phyloP scores from a whole-genome alignment of 2,329 filamentous ascomycete species.

The Paraconiothyrium brasiliense region DNA sequence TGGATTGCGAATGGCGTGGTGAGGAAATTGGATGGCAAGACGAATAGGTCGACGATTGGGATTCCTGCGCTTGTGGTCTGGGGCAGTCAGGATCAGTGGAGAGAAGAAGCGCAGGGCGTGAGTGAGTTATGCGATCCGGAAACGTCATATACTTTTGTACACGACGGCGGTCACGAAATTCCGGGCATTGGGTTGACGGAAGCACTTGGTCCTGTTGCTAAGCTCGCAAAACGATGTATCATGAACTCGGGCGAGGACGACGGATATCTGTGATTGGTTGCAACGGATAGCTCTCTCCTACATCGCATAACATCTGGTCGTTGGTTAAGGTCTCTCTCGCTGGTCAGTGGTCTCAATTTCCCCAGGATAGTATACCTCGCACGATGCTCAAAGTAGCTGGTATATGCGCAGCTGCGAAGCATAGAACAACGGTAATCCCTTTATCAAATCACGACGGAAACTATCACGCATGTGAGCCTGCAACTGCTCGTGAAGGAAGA shows the following conservation, averaged over 20 bases:
- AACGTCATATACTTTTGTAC: background rate
- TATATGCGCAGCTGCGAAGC: slow-evolving; percentile 23
- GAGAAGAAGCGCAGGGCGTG: background rate
- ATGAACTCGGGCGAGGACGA: background rate
- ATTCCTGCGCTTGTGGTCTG: background rate
- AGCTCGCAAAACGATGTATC: background rate
- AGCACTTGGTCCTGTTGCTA: background rate
- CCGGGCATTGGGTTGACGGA: background rate
- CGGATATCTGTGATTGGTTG: no score
- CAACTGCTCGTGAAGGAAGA: background rate
- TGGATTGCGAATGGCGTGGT: background rate
- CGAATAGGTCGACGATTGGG: background rate
- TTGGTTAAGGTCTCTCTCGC: background rate
- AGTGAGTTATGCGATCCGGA: background rate
- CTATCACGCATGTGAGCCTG: slow-evolving; percentile 5
- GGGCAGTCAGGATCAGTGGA: background rate
- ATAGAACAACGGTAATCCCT: slow-evolving; percentile 26
- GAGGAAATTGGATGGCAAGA: background rate
- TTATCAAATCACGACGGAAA: slow-evolving; percentile 25
- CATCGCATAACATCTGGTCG: background rate
- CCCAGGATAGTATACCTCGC: slow-evolving; percentile 15
- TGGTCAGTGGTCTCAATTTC: background rate
- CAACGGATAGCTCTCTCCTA: background rate
- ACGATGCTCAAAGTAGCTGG: slow-evolving; percentile 22
- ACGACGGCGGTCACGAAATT: background rate